These are phyloP conservation scores for Trichosanthes truncata DNA, from an alignment of 306 rosid species.

Conservation along the genomic window DNA sequence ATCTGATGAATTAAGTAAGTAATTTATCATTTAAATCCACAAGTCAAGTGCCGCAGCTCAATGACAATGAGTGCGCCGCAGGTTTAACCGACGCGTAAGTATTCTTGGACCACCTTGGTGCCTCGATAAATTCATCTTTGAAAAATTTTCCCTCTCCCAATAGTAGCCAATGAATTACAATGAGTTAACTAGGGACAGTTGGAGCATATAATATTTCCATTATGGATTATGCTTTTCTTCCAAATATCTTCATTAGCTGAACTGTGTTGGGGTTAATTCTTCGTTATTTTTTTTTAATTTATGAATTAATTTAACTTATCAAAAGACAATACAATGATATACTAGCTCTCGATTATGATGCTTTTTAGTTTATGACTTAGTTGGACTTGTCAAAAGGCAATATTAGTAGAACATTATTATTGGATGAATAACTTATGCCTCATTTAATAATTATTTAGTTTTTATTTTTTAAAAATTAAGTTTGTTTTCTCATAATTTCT, in stretches of 20 bases:
- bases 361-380: not conserved
- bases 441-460: no score
- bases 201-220: not conserved
- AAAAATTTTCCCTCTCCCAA: not conserved
- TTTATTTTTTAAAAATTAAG: no score
- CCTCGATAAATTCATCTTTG: not conserved
- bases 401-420: no score
- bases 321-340: no score
- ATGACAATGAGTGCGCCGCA: not conserved
- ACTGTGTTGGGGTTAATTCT: no score
- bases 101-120: not conserved
- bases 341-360: not conserved
- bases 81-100: not conserved
- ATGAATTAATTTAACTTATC: no score
- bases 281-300: no score
- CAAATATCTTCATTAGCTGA: no score
- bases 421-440: not conserved
- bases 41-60: not conserved
- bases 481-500: no score
- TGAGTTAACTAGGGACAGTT: not conserved
- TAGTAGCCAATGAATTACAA: not conserved
- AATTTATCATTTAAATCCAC: not conserved
- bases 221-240: no score
- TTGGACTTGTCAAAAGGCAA: no score
- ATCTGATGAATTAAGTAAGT: not conserved